Conservation (phyloP, 495 filamentous ascomycete species). For the Daldinia grandis region DNA sequence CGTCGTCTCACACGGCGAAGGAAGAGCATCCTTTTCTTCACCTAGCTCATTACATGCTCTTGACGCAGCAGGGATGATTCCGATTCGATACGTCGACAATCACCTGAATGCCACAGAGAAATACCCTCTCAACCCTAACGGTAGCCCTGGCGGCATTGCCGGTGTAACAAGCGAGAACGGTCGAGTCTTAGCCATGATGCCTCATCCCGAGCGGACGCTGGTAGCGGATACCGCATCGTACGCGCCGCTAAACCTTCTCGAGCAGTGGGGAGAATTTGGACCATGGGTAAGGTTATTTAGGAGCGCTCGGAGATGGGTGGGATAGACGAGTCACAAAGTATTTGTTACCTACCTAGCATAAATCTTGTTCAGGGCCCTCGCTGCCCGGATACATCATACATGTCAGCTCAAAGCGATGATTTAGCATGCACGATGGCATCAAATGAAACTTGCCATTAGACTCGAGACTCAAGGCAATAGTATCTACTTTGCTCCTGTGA, state of each 20-base stretch:
- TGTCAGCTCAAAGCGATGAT: background rate
- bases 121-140: slow-evolving; percentile 95
- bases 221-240: slow-evolving; percentile 83
- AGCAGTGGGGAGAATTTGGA: slow-evolving; percentile 84
- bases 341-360: background rate
- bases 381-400: background rate
- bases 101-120: slow-evolving; percentile 73
- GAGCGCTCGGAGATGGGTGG: slow-evolving; percentile 86
- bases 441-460: slow-evolving; percentile 2
- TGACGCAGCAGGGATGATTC: slow-evolving; percentile 67
- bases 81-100: slow-evolving; percentile 87
- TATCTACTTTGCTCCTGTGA: slow-evolving; percentile 9
- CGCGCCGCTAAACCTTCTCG: slow-evolving; percentile 66
- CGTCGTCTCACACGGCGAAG: slow-evolving; percentile 91
- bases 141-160: slow-evolving; percentile 85
- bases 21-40: slow-evolving; percentile 77
- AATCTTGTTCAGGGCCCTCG: background rate
- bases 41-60: slow-evolving; percentile 62
- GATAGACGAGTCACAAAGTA: slow-evolving; percentile 49
- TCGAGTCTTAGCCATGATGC: slow-evolving; percentile 92
- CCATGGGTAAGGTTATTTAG: slow-evolving; percentile 87
- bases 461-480: background rate
- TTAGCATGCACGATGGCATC: slow-evolving; percentile 2
- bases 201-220: slow-evolving; percentile 93
- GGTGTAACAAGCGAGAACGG: slow-evolving; percentile 83